Base-by-base conservation (phyloP, 1,284 basidiomycete genomes). In the Trichosporon asahii region DNA sequence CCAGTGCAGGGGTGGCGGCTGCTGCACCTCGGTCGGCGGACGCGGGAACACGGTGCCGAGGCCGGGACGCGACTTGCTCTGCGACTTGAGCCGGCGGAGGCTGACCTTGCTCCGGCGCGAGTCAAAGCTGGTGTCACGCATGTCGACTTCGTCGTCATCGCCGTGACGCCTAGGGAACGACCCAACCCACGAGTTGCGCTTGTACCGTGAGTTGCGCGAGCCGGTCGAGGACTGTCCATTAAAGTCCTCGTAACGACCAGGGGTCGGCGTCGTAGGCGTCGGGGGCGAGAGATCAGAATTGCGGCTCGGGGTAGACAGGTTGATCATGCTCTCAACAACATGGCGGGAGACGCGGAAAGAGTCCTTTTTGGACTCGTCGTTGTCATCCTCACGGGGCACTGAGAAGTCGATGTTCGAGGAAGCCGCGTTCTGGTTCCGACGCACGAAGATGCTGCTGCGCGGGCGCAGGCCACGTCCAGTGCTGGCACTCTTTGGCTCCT, bases 11-110 rank as follows among this genome's bases (percentile, higher is more conserved):
- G 70, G 66, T 2, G 73, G 69, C 9, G 73, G 68, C 8, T 72
- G 67, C 33, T 74, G 65, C 33, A 74, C 68, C 27, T 68, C 53
- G 31, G 71, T 70, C 12, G 73, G 73, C 4, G 73, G 73, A 9
- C 71, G 71, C 7, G 73, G 73, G 68, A 74, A 74, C 3, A 74
- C 73, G 15, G 70, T 57, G 12, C 73, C 73, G 2, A 74, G 69
- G 2, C 64, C 66, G 0, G 73, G 72, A 3, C 72, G 72, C 55
- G 64, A 67, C 72, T 73, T 71, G 68, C 29, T 64, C 49, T 61
- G 57, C 8, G 57, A 33, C 37, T 44, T 69, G 65, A 71, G 65
- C 25, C 70, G 68, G 44, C 60, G 66, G 12, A 73, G 65, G 12
- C 67, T 66, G 29, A 70, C 63, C 25, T 66, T 61, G 65, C 71